phyloP scores from a whole-genome alignment of 176 grass and related monocot species.

The Aegilops bicornis region DNA sequence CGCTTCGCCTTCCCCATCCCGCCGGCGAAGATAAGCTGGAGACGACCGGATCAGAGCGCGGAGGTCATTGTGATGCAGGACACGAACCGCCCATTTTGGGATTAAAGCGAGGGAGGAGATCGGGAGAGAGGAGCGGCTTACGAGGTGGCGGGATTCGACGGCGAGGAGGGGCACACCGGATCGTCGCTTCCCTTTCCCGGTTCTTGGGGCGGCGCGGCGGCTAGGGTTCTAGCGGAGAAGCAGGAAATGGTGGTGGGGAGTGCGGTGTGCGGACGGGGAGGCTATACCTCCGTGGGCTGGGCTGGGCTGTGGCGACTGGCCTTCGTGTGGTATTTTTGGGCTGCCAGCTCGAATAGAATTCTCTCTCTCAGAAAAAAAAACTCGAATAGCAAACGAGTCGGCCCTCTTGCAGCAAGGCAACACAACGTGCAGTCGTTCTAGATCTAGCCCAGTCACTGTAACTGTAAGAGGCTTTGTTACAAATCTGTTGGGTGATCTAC shows the following conservation, averaged over 20 bases:
- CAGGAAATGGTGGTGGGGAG: neutral
- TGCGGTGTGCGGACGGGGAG: neutral
- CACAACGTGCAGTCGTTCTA: too few species aligned
- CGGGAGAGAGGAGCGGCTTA: neutral
- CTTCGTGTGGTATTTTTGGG: too few species aligned
- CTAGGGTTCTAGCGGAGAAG: conserved; percentile 12
- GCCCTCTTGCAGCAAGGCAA: too few species aligned
- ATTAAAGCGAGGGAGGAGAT: neutral
- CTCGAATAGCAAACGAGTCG: too few species aligned
- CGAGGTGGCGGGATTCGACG: neutral
- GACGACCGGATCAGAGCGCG: neutral
- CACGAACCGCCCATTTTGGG: neutral
- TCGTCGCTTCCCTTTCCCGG: neutral
- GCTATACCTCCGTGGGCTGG: neutral
- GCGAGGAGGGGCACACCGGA: neutral
- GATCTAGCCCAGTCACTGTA: too few species aligned
- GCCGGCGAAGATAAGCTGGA: neutral
- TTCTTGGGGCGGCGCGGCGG: conserved; percentile 1
- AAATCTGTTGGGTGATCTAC: too few species aligned
- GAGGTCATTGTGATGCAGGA: neutral
- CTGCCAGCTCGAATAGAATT: too few species aligned
- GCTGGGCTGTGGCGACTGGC: too few species aligned
- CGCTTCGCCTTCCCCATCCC: conserved; percentile 48
- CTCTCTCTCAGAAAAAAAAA: too few species aligned
- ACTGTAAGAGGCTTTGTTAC: too few species aligned